A percentile compares a stretch with the other conserved stretches of the same genome.
These are phyloP conservation scores for Candida pini DNA, from an alignment of 805 yeast genomes.

Conservation along the genomic window DNA sequence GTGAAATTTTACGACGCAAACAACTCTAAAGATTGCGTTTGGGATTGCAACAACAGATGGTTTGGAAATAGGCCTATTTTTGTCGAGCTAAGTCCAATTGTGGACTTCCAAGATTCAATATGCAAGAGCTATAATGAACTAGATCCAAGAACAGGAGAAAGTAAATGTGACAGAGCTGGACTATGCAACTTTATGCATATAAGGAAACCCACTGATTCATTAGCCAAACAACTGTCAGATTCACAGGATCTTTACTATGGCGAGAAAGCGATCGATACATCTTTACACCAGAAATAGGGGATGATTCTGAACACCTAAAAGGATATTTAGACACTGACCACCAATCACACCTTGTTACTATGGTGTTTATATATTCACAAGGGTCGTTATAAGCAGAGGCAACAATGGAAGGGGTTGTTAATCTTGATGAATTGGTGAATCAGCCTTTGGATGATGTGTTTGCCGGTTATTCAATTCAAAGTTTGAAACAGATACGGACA, in stretches of 20 bases:
- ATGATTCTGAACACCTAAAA: too few relatives aligned
- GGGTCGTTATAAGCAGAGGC: too few relatives aligned
- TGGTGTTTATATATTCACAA: too few relatives aligned
- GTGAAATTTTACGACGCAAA: slow-evolving; percentile 50
- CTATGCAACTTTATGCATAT: slow-evolving; percentile 86
- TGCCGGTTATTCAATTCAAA: slow-evolving; percentile 23
- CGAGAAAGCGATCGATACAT: too few relatives aligned
- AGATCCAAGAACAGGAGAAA: too few relatives aligned
- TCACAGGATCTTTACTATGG: too few relatives aligned
- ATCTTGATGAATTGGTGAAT: too few relatives aligned
- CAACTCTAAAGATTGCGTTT: slow-evolving; percentile 57
- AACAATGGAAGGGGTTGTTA: too few relatives aligned
- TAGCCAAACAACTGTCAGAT: slow-evolving; percentile 14
- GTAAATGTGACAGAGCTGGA: slow-evolving; percentile 70
- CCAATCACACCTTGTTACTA: too few relatives aligned
- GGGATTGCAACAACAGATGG: slow-evolving; percentile 73
- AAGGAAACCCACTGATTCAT: slow-evolving; percentile 41
- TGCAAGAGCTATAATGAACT: slow-evolving; percentile 55
- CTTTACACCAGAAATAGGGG: too few relatives aligned
- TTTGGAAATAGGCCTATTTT: slow-evolving; percentile 72
- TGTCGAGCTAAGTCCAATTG: slow-evolving; percentile 73
- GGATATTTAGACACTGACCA: too few relatives aligned
- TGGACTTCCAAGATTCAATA: slow-evolving; percentile 60
- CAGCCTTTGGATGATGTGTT: slow-evolving; percentile 23
- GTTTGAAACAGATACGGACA: slow-evolving; percentile 19